phyloP scores from a whole-genome alignment of 306 rosid genomes.

The Citrullus colocynthis region DNA sequence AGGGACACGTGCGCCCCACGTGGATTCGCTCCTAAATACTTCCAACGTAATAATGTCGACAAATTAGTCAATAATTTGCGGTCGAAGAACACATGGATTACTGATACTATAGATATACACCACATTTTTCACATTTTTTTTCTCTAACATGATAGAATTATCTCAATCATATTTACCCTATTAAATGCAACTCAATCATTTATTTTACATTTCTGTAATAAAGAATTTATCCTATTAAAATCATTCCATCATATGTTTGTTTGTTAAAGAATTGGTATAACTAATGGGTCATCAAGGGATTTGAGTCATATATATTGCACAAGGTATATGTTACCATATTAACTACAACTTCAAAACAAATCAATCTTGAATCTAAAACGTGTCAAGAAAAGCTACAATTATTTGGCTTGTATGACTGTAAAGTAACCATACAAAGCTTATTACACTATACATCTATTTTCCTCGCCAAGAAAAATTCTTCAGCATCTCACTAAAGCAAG shows the following conservation, averaged over 20 bases:
- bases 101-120: too few species aligned
- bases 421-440: neutral
- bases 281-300: too few species aligned
- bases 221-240: too few species aligned
- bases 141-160: too few species aligned
- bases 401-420: neutral
- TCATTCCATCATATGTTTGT: too few species aligned
- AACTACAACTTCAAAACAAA: neutral
- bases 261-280: too few species aligned
- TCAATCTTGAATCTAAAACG: neutral
- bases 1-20: too few species aligned
- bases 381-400: neutral
- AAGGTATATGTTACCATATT: neutral
- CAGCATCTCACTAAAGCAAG: neutral
- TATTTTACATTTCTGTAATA: too few species aligned
- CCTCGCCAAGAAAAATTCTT: conserved; percentile 1
- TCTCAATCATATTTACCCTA: too few species aligned
- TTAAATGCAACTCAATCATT: neutral
- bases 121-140: neutral
- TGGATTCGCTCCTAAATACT: too few species aligned
- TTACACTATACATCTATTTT: conserved; percentile 1
- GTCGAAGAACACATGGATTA: neutral
- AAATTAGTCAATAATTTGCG: neutral
- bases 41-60: neutral
- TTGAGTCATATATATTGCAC: neutral